These are phyloP conservation scores for Protomyces macrosporus DNA, from an alignment of 1,139 yeast genomes.

Conservation along the genomic window DNA sequence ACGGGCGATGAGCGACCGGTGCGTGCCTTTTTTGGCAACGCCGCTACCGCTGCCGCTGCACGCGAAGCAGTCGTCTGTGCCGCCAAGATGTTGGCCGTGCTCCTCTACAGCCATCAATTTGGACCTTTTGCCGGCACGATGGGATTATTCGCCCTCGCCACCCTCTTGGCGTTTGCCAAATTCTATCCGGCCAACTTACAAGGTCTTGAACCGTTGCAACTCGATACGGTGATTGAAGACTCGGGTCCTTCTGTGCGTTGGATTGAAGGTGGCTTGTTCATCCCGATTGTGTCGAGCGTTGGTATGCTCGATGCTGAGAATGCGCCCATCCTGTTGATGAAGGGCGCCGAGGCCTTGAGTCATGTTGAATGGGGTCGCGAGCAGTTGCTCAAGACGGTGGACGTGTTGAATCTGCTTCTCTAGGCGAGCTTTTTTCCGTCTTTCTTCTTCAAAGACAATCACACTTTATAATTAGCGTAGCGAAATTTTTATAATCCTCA, in stretches of 20 bases:
- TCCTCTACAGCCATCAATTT: slow-evolving; percentile 7
- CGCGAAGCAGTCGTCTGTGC: slow-evolving; percentile 7
- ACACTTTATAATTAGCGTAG: no score
- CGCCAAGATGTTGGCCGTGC: not conserved
- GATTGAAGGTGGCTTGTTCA: not conserved
- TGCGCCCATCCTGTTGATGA: not conserved
- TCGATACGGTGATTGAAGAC: slow-evolving; percentile 1
- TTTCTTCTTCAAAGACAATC: no score
- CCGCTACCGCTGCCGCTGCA: not conserved
- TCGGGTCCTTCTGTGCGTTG: slow-evolving; percentile 3
- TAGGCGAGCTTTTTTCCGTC: no score
- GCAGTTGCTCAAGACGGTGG: not conserved
- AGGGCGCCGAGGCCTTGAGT: not conserved
- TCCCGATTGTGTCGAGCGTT: slow-evolving; percentile 7
- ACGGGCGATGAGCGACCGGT: slow-evolving; percentile 5
- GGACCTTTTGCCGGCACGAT: slow-evolving; percentile 20
- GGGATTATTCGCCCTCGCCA: slow-evolving; percentile 4
- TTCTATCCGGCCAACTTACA: slow-evolving; percentile 2
- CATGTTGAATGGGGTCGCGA: not conserved
- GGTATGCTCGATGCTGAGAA: slow-evolving; percentile 10
- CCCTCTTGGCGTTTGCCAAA: slow-evolving; percentile 11
- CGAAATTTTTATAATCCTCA: no score
- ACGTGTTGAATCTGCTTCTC: not conserved
- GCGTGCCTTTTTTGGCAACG: not conserved
- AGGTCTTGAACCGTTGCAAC: slow-evolving; percentile 6